Evolutionary conservation across 2,329 filamentous ascomycete genomes (phyloP).

Genomic region (Apiospora sp.): DNA sequence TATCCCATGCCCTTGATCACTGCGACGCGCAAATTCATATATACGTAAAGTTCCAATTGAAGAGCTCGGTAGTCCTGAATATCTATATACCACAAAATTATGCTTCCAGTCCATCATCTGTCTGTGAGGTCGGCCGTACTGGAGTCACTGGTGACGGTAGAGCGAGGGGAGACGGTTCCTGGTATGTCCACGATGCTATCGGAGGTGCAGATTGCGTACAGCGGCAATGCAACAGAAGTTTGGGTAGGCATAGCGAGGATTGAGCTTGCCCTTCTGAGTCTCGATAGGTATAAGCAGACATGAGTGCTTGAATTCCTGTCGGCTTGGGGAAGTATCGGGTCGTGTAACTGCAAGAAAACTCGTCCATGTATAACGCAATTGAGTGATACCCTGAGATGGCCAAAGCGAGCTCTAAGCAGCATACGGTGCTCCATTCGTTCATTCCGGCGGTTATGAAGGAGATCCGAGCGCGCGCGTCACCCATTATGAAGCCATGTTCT

Average conservation of each 20-base stretch:
- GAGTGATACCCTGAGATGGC: not conserved
- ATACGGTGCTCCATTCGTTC: conserved; percentile 2
- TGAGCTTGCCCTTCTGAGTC: conserved; percentile 7
- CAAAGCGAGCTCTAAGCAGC: not conserved
- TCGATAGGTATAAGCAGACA: conserved; percentile 9
- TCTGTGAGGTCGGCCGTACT: not conserved
- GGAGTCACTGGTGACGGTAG: not conserved
- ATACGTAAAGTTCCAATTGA: not conserved
- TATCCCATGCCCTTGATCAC: not conserved
- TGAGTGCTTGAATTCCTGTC: conserved; percentile 5
- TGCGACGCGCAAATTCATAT: too few species aligned
- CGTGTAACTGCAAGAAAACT: not conserved
- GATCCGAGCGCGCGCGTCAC: conserved; percentile 3
- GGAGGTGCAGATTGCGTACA: not conserved
- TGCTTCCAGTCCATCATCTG: not conserved
- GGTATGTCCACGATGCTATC: not conserved
- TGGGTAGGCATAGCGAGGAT: conserved; percentile 5
- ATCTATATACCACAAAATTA: not conserved
- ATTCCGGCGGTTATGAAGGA: not conserved
- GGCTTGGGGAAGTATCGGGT: conserved; percentile 9
- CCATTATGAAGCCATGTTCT: not conserved
- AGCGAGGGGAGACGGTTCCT: not conserved
- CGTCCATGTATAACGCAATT: not conserved
- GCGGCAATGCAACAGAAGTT: not conserved
- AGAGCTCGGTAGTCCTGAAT: not conserved